These are phyloP conservation scores for Boletales sp. DNA, from an alignment of 768 basidiomycete genomes.

Conservation along the genomic window DNA sequence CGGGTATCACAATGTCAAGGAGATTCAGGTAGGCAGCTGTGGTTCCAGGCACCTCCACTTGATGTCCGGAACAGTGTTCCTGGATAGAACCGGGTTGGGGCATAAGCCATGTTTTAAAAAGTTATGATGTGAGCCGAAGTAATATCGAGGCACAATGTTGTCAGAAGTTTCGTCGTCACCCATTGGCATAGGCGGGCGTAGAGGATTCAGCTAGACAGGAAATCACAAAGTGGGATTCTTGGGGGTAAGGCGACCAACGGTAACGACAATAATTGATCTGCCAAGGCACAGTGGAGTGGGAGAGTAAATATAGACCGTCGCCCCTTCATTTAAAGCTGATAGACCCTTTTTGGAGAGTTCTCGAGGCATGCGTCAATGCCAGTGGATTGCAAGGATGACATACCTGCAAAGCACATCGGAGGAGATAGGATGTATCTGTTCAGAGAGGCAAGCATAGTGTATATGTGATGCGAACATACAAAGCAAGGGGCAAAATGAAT, in stretches of 20 bases:
- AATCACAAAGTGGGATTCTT: too few relatives aligned
- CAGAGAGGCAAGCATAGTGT: background rate
- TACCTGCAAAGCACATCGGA: background rate
- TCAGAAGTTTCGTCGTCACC: background rate
- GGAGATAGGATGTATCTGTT: background rate
- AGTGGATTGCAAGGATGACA: background rate
- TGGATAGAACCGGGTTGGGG: background rate
- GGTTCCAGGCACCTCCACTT: too few relatives aligned
- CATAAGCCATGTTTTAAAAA: too few relatives aligned
- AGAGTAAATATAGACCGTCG: background rate
- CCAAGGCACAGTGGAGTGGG: background rate
- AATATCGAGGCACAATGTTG: background rate
- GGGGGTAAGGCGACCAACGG: background rate
- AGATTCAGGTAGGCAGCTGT: too few relatives aligned
- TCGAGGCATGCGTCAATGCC: background rate
- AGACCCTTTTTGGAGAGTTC: background rate
- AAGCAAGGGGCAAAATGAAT: background rate
- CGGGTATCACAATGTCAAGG: too few relatives aligned
- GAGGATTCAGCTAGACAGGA: too few relatives aligned
- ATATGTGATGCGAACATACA: slow-evolving; percentile 6
- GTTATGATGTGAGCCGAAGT: background rate
- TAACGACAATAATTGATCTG: background rate
- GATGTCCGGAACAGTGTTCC: background rate
- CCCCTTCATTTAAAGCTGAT: too few relatives aligned
- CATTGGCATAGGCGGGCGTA: too few relatives aligned